These are phyloP conservation scores for Paecilomyces variotii DNA, from an alignment of 2,329 filamentous ascomycete species.

Conservation along the genomic window DNA sequence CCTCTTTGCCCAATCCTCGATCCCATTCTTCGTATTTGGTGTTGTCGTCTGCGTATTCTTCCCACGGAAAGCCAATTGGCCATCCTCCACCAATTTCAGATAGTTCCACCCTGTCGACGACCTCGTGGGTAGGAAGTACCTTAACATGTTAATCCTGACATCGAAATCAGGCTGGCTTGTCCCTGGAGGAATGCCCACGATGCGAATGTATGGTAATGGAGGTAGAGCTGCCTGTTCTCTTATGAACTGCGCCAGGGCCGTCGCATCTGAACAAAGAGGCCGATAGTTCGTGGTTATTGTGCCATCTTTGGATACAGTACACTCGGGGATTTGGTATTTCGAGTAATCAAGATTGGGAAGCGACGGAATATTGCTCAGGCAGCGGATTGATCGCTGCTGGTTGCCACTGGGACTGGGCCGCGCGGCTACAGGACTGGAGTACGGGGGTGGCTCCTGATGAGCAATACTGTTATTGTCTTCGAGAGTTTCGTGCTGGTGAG, in stretches of 20 bases:
- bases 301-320: constrained; percentile 15
- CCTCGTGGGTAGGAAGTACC: constrained; percentile 9
- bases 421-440: constrained; percentile 4
- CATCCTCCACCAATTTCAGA: constrained; percentile 9
- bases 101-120: constrained; percentile 8
- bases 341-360: constrained; percentile 14
- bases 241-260: constrained; percentile 17
- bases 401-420: background rate
- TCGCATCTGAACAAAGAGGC: constrained; percentile 12
- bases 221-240: constrained; percentile 19
- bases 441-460: constrained; percentile 6
- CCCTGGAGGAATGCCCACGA: constrained; percentile 10
- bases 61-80: constrained; percentile 7
- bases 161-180: constrained; percentile 17
- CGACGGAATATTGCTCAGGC: constrained; percentile 5
- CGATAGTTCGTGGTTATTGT: constrained; percentile 16
- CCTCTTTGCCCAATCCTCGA: constrained; percentile 14
- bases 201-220: constrained; percentile 18
- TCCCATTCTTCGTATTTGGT: constrained; percentile 6
- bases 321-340: constrained; percentile 17
- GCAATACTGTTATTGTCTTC: background rate
- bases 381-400: background rate
- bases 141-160: constrained; percentile 17
- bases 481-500: background rate
- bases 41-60: constrained; percentile 4